Evolutionary conservation across 2,329 filamentous ascomycete genomes (phyloP).

Genomic region (Graphilbum ipis-grandicollis): DNA sequence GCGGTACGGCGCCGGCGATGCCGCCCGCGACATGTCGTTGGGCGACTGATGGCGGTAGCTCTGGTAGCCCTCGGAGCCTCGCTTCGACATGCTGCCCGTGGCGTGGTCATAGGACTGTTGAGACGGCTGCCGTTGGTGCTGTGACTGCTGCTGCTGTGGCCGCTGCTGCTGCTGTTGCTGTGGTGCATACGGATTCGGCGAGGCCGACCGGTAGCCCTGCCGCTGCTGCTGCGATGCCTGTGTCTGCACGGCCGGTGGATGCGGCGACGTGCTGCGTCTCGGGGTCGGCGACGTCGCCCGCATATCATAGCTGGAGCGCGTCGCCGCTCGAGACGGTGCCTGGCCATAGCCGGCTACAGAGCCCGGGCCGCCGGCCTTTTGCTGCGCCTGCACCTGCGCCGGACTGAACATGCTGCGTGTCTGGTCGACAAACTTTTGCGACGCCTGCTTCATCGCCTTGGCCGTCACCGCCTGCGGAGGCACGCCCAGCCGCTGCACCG

Average conservation of each 20-base stretch:
- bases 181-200: slow-evolving; percentile 43
- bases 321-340: slow-evolving; percentile 36
- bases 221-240: slow-evolving; percentile 4
- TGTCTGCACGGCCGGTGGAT: slow-evolving; percentile 20
- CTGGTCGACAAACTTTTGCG: slow-evolving; percentile 72
- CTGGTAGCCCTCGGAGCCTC: slow-evolving; percentile 25
- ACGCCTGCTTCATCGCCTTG: slow-evolving; percentile 88
- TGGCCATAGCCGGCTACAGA: slow-evolving; percentile 4
- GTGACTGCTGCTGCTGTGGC: slow-evolving; percentile 13
- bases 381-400: not conserved
- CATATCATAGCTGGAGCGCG: slow-evolving; percentile 36
- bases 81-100: slow-evolving; percentile 14
- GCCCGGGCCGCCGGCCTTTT: not conserved
- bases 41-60: slow-evolving; percentile 34
- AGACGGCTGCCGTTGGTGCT: slow-evolving; percentile 14
- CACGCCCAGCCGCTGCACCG: slow-evolving; percentile 67
- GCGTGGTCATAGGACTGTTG: slow-evolving; percentile 16
- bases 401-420: slow-evolving; percentile 59
- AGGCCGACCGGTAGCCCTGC: slow-evolving; percentile 14
- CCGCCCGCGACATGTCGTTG: slow-evolving; percentile 25
- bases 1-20: slow-evolving; percentile 30
- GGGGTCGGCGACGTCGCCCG: slow-evolving; percentile 53
- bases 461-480: slow-evolving; percentile 86
- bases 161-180: slow-evolving; percentile 16
- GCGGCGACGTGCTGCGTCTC: slow-evolving; percentile 43